Conservation (phyloP, 1,139 yeast species). For the Sugiyamaella pinicola region DNA sequence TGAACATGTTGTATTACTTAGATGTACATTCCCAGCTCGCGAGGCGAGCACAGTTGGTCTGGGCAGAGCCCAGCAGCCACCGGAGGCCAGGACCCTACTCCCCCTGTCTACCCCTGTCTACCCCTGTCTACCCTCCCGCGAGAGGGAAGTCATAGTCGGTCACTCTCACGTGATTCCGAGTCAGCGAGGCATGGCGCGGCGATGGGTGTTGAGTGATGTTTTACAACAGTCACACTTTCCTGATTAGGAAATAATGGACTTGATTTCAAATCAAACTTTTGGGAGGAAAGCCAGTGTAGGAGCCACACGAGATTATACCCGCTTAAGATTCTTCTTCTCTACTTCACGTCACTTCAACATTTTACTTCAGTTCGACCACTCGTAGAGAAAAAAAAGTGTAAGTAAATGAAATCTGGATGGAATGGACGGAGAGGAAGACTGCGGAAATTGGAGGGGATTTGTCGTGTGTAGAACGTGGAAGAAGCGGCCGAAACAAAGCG, state of each 20-base stretch:
- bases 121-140: too few species aligned
- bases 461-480: too few species aligned
- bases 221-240: slow-evolving; percentile 12
- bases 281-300: slow-evolving; percentile 2
- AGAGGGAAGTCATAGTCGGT: background rate
- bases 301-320: slow-evolving; percentile 12
- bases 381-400: slow-evolving; percentile 14
- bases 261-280: slow-evolving; percentile 13
- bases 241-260: background rate
- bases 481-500: too few species aligned
- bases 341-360: slow-evolving; percentile 12
- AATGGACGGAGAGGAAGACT: background rate
- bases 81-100: background rate
- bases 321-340: slow-evolving; percentile 14
- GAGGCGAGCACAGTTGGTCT: background rate
- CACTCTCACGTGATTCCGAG: slow-evolving; percentile 8
- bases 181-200: too few species aligned
- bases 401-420: slow-evolving; percentile 1
- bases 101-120: too few species aligned
- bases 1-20: too few species aligned
- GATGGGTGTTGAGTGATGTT: background rate
- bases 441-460: background rate
- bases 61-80: slow-evolving; percentile 3
- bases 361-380: slow-evolving; percentile 14
- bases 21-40: too few species aligned